Evolutionary conservation across 169 alveolate species (phyloP).

Genomic region (Plasmodium adleri): DNA sequence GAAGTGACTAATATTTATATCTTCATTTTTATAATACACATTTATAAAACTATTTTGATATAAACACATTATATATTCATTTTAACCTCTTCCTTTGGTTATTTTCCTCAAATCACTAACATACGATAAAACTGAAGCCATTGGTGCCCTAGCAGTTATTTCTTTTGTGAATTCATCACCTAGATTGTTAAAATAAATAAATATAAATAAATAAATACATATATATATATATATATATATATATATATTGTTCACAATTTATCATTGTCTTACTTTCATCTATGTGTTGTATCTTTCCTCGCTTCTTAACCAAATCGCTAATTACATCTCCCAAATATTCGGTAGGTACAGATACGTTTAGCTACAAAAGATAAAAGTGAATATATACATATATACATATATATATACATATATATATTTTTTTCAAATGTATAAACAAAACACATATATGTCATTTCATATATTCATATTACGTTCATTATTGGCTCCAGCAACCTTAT

Average conservation of each 20-base stretch:
- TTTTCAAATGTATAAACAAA: neutral
- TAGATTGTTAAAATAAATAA: constrained; percentile 3
- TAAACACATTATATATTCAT: neutral
- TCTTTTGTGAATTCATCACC: constrained; percentile 75
- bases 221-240: neutral
- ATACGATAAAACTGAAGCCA: constrained; percentile 75
- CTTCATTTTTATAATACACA: too few species aligned
- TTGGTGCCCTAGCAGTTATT: constrained; percentile 67
- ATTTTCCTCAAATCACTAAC: constrained; percentile 75
- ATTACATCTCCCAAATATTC: constrained; percentile 86
- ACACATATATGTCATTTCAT: neutral
- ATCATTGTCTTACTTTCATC: constrained; percentile 62
- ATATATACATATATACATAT: neutral
- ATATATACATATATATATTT: neutral
- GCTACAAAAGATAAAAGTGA: constrained; percentile 21
- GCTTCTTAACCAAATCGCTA: constrained; percentile 85
- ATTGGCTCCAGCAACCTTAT: constrained; percentile 91
- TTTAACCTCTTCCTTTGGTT: constrained; percentile 75
- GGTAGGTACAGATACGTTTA: constrained; percentile 86
- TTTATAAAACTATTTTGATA: too few species aligned
- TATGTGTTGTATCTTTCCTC: constrained; percentile 81
- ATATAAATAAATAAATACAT: neutral
- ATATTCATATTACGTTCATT: constrained; percentile 85
- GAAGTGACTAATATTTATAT: too few species aligned
- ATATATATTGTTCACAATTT: neutral